Percentiles rank a stretch among this genome's conserved stretches.
Conservation (phyloP, 345 rosid species). For the Lepidium aucheri region DNA sequence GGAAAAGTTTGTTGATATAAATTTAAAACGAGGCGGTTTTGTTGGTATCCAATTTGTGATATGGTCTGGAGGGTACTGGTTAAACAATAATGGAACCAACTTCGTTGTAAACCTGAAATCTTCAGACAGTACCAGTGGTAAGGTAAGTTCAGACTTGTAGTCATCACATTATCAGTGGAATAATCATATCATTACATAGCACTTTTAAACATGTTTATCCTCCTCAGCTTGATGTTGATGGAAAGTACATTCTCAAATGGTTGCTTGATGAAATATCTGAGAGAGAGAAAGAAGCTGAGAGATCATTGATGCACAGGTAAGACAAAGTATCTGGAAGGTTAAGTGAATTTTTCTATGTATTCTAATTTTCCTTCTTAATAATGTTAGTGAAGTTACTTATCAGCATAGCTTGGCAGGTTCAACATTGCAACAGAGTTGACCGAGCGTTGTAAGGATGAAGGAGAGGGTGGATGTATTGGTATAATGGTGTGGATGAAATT, state of each 20-base stretch:
- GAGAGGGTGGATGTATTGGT: slow-evolving; percentile 69
- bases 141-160: slow-evolving; percentile 23
- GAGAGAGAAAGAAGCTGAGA: slow-evolving; percentile 59
- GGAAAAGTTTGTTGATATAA: slow-evolving; percentile 34
- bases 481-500: slow-evolving; percentile 98
- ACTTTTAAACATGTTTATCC: neutral
- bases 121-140: slow-evolving; percentile 23
- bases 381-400: slow-evolving; percentile 14
- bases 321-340: slow-evolving; percentile 6
- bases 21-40: slow-evolving; percentile 39
- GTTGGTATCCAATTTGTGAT: slow-evolving; percentile 51
- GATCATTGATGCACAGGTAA: slow-evolving; percentile 62
- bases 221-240: slow-evolving; percentile 31
- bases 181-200: neutral
- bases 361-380: neutral
- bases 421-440: slow-evolving; percentile 31
- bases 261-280: slow-evolving; percentile 52
- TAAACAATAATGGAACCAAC: slow-evolving; percentile 45
- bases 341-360: neutral
- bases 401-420: slow-evolving; percentile 25
- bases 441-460: slow-evolving; percentile 44
- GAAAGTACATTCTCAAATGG: slow-evolving; percentile 46
- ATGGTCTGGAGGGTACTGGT: slow-evolving; percentile 50
- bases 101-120: slow-evolving; percentile 33
- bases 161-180: neutral